Evolutionary conservation across 2,329 filamentous ascomycete genomes (phyloP).

Genomic region (Hypomyces rosellus): DNA sequence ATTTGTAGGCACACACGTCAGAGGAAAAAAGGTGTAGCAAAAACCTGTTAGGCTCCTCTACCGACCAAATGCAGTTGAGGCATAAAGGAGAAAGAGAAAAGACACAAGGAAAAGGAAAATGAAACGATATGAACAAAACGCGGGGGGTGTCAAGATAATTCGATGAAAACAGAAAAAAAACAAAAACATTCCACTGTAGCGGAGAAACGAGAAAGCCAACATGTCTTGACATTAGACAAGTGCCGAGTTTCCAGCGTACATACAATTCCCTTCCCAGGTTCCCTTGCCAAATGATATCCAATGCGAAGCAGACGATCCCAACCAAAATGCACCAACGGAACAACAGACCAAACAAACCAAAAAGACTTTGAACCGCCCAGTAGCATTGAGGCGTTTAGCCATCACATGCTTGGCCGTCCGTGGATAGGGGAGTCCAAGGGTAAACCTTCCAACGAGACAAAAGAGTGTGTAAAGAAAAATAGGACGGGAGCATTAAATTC

Average conservation of each 20-base stretch:
- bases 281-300: neutral
- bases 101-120: too few relatives aligned
- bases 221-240: conserved; percentile 3
- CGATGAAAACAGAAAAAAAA: neutral
- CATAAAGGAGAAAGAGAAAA: too few relatives aligned
- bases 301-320: neutral
- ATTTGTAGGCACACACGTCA: too few relatives aligned
- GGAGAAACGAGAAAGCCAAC: conserved; percentile 15
- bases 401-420: neutral
- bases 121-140: too few relatives aligned
- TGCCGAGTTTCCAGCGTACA: conserved; percentile 4
- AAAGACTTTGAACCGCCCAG: neutral
- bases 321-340: neutral
- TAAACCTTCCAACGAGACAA: too few relatives aligned
- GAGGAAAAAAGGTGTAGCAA: too few relatives aligned
- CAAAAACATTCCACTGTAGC: neutral
- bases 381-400: neutral
- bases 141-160: too few relatives aligned
- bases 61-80: too few relatives aligned
- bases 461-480: too few relatives aligned
- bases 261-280: neutral
- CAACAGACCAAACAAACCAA: neutral
- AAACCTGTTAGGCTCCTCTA: too few relatives aligned
- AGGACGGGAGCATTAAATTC: neutral
- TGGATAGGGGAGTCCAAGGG: too few relatives aligned